phyloP scores from a whole-genome alignment of 305 asterid genomes.

The Fraxinus greggii region DNA sequence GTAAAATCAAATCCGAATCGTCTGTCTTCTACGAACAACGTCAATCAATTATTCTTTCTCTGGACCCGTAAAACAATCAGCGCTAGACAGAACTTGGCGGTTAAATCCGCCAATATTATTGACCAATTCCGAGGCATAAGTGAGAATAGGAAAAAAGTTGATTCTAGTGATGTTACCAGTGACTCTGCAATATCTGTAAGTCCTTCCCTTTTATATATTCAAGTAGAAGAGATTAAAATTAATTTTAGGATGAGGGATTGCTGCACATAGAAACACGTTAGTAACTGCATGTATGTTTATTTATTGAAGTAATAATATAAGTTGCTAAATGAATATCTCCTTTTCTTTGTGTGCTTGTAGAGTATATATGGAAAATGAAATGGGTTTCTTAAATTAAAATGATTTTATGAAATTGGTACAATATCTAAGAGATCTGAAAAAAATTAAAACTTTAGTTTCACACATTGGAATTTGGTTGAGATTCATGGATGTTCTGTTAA shows the following conservation, averaged over 20 bases:
- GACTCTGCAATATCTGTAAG: not conserved
- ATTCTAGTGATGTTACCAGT: not conserved
- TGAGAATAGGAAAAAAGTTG: not conserved
- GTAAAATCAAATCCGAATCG: not conserved
- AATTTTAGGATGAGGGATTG: not conserved
- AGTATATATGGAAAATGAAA: not conserved
- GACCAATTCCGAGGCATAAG: not conserved
- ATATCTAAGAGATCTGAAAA: not conserved
- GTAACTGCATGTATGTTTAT: not conserved
- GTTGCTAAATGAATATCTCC: not conserved
- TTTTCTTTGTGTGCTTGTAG: not conserved
- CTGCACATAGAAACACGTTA: not conserved
- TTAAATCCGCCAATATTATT: not conserved
- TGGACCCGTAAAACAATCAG: not conserved
- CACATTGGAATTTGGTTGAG: not conserved
- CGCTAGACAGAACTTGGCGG: not conserved
- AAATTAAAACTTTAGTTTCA: not conserved
- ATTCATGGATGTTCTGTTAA: not conserved
- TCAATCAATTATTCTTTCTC: not conserved
- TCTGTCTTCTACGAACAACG: not conserved
- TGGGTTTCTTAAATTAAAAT: not conserved
- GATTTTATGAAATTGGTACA: not conserved
- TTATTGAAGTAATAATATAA: not conserved
- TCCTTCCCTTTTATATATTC: not conserved
- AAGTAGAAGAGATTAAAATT: not conserved